phyloP scores from a whole-genome alignment of 768 basidiomycete genomes.

The Amyloporia xantha region DNA sequence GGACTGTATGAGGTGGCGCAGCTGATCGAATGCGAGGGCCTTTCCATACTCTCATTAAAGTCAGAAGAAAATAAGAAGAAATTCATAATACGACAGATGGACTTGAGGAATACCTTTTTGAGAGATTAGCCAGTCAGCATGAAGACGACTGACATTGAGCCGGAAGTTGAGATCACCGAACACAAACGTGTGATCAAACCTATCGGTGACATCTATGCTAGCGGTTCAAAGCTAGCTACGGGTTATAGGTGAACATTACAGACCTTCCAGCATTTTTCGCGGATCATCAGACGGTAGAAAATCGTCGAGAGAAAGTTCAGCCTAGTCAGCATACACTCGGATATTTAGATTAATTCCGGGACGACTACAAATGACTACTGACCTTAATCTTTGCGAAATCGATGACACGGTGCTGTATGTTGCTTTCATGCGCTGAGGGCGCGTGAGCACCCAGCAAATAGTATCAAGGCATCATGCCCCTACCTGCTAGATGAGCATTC shows the following conservation, averaged over 20 bases:
- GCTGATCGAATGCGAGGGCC: conserved; percentile 87
- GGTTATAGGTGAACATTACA: conserved; percentile 8
- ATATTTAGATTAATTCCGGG: neutral
- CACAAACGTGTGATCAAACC: conserved; percentile 84
- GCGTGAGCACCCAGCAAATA: neutral
- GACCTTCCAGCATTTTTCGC: conserved; percentile 66
- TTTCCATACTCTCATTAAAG: conserved; percentile 66
- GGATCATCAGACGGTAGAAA: conserved; percentile 64
- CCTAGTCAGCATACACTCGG: conserved; percentile 29
- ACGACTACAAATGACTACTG: neutral
- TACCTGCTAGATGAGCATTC: conserved; percentile 87
- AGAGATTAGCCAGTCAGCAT: conserved; percentile 91
- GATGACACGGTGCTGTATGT: conserved; percentile 69
- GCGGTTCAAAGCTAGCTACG: conserved; percentile 9
- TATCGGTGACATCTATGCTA: conserved; percentile 68
- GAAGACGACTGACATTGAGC: conserved; percentile 79
- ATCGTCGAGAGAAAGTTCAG: conserved; percentile 72
- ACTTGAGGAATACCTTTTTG: conserved; percentile 54
- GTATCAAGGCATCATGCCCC: neutral
- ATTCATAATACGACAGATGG: neutral
- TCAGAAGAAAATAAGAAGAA: neutral
- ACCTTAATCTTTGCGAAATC: conserved; percentile 90
- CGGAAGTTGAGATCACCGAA: conserved; percentile 93
- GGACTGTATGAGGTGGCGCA: conserved; percentile 69
- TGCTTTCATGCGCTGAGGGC: conserved; percentile 65